phyloP scores from a whole-genome alignment of 345 rosid species.

The Populus tremula region DNA sequence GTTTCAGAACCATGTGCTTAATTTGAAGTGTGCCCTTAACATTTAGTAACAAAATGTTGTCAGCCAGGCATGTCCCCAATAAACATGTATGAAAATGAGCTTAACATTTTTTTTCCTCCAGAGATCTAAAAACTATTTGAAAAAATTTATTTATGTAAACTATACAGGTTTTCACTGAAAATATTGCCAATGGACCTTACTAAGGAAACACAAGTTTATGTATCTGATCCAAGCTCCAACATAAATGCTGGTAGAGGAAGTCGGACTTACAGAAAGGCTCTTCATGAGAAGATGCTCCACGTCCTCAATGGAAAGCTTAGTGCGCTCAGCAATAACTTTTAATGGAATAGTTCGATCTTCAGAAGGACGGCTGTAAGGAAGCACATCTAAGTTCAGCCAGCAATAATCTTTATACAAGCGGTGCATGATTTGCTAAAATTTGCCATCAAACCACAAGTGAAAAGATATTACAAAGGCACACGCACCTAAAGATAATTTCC shows the following conservation, averaged over 20 bases:
- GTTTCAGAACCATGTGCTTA: not conserved
- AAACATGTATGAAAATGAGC: not conserved
- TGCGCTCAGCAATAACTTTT: constrained; percentile 79
- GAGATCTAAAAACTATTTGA: too few relatives aligned
- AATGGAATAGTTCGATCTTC: constrained; percentile 96
- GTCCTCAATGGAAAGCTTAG: constrained; percentile 78
- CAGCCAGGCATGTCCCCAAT: not conserved
- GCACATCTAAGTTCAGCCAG: constrained; percentile 13
- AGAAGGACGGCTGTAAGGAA: constrained; percentile 75
- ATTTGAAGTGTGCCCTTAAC: too few relatives aligned
- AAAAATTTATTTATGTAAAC: not conserved
- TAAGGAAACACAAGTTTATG: not conserved
- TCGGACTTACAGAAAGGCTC: constrained; percentile 81
- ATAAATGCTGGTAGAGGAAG: not conserved
- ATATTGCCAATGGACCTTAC: not conserved
- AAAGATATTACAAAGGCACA: not conserved
- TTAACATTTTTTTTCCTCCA: not conserved
- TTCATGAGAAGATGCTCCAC: constrained; percentile 98
- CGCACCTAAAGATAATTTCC: constrained; percentile 95
- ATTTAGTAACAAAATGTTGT: not conserved
- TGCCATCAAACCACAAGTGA: not conserved
- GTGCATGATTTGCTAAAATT: not conserved
- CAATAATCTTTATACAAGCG: not conserved
- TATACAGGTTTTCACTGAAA: not conserved
- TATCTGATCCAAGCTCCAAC: not conserved